Evolutionary conservation across 139 green algal species (phyloP), one percentile per base, ranked within the genome.

Genomic region (Micractinium sp.): DNA sequence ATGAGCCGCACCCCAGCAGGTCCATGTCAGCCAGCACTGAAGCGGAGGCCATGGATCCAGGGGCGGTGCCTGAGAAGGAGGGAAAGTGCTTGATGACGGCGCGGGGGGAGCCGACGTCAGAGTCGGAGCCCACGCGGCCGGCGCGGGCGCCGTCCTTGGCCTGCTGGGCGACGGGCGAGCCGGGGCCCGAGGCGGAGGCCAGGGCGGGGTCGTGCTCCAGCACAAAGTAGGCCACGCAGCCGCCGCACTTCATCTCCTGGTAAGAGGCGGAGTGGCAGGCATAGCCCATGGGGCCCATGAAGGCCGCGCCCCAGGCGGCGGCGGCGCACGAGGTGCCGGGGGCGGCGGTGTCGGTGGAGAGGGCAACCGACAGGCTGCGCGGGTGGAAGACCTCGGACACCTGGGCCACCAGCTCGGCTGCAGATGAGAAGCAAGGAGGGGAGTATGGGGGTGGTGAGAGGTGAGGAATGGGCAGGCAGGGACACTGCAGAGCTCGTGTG

Each of bases 341-440:
- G n/a, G 79, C 89, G 12, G 77, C 67, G 31, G 79, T 79, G 85
- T 96, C 92, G 27, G 88, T 78, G 33, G 93, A 92, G 22, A 97
- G 67, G 22, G 93, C 95, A 2, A 97, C 85, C 18, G 89, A 90
- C 39, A 96, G 84, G 69, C 89, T 90, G 35, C 85, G 82, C 0
- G 95, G 95, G 56, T 88, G 85, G 90, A 98, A 97, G 14, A 94
- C 89, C 19, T 83, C 87, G 1, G 89, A 85, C 25, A 93, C 82
- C 61, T 87, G 82, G 4, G 86, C 56, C 20, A 96, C 89, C 38
- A 95, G 87, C 5, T 90, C 86, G 36, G 80, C 74, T 60, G 71
- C 82, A 4, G 71, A 7, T 38, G 23, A 27, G 71, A 27, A 38
- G 71, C 0, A 7, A 15, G 29, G 2, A 12, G 29, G 1, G 29